Percentiles rank a stretch among this genome's conserved stretches.
Evolutionary conservation across 2,329 filamentous ascomycete species (phyloP).

Genomic region (Chaetomiaceae sp.): DNA sequence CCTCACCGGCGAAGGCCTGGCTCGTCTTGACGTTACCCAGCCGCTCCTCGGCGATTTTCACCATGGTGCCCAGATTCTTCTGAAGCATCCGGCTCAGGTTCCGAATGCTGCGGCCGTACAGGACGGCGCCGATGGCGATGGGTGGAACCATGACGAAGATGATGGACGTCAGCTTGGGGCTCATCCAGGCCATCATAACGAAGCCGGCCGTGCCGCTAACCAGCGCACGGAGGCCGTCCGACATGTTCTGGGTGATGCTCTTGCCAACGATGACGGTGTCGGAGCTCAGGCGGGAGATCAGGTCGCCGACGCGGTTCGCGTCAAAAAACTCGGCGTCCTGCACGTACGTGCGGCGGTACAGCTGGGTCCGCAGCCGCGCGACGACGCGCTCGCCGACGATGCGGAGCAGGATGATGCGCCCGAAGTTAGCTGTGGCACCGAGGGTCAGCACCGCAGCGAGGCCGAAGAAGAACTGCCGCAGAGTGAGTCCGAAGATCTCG

Average conservation of each 20-base stretch:
- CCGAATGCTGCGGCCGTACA: conserved; percentile 84
- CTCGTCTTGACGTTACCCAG: conserved; percentile 94
- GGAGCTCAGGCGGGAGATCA: conserved; percentile 90
- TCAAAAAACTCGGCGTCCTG: conserved; percentile 99
- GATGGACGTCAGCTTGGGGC: conserved; percentile 80
- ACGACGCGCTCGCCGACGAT: conserved; percentile 96
- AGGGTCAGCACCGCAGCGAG: conserved; percentile 70
- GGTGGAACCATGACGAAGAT: conserved; percentile 84
- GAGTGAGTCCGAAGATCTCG: conserved; percentile 73
- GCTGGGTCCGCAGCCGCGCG: conserved; percentile 75
- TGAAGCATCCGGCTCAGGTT: conserved; percentile 90
- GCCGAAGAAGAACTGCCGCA: conserved; percentile 82
- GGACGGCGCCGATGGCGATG: conserved; percentile 80
- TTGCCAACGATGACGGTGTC: conserved; percentile 98
- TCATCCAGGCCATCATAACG: conserved; percentile 91
- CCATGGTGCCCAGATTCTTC: conserved; percentile 84
- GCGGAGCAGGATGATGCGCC: conserved; percentile 83
- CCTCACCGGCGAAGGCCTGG: conserved; percentile 91
- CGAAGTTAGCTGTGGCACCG: conserved; percentile 87
- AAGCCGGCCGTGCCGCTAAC: conserved; percentile 90
- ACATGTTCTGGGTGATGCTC: conserved; percentile 95
- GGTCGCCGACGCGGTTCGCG: conserved; percentile 89
- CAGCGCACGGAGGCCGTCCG: conserved; percentile 84
- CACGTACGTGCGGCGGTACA: conserved; percentile 89
- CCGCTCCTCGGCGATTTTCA: conserved; percentile 97